phyloP scores from a whole-genome alignment of 1,139 yeast genomes.

The Zhuliangozyma parablackwelliae region DNA sequence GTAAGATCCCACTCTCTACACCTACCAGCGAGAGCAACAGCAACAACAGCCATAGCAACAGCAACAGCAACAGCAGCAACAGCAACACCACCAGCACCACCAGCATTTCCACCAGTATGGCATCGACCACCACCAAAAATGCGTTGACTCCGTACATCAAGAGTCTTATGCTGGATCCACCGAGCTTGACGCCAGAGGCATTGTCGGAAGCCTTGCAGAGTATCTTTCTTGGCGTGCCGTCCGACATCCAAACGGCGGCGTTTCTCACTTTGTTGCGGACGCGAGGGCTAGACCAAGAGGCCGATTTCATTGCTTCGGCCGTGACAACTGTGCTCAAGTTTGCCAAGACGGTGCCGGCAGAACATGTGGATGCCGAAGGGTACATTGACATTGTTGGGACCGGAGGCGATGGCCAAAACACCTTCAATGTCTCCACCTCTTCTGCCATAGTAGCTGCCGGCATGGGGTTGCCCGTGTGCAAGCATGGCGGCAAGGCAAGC shows the following conservation, averaged over 20 bases:
- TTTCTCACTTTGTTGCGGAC: slow-evolving; percentile 74
- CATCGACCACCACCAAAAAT: slow-evolving; percentile 13
- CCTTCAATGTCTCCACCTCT: slow-evolving; percentile 93
- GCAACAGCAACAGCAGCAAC: no score
- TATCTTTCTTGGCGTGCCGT: slow-evolving; percentile 55
- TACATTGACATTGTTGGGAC: slow-evolving; percentile 93
- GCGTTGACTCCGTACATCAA: slow-evolving; percentile 60
- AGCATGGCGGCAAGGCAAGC: slow-evolving; percentile 95
- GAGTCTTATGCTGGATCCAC: slow-evolving; percentile 55
- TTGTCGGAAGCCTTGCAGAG: slow-evolving; percentile 55
- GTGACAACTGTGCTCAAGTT: slow-evolving; percentile 64
- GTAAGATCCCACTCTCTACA: no score
- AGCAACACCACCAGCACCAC: no score
- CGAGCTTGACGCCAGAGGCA: slow-evolving; percentile 56
- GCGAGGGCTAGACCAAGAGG: slow-evolving; percentile 74
- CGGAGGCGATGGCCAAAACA: slow-evolving; percentile 97
- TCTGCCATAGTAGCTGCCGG: slow-evolving; percentile 94
- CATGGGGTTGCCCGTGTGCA: slow-evolving; percentile 76
- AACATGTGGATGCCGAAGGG: slow-evolving; percentile 44
- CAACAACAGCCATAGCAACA: no score
- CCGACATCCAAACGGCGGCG: slow-evolving; percentile 71
- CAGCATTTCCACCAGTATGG: no score
- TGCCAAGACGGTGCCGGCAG: slow-evolving; percentile 47
- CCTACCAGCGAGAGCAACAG: no score
- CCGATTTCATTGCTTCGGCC: slow-evolving; percentile 82